These are phyloP conservation scores for Mucor saturninus DNA, from an alignment of 371 early-diverging fungal species.

Conservation along the genomic window DNA sequence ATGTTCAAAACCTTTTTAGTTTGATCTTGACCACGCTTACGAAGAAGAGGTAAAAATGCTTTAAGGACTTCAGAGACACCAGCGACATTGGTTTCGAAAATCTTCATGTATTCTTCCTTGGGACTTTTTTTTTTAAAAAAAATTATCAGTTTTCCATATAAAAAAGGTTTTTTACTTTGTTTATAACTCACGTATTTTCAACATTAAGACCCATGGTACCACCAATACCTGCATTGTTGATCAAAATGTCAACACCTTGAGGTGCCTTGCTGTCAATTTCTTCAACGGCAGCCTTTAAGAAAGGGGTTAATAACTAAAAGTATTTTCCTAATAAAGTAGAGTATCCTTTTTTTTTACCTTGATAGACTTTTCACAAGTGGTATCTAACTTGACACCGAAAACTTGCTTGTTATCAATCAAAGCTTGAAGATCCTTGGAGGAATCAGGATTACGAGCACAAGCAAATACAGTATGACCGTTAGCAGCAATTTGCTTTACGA, in stretches of 20 bases:
- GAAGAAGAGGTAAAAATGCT: slow-evolving; percentile 29
- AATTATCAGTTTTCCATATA: neutral
- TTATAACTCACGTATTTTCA: slow-evolving; percentile 1
- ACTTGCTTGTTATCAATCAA: slow-evolving; percentile 38
- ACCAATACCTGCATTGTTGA: slow-evolving; percentile 43
- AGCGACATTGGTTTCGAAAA: slow-evolving; percentile 27
- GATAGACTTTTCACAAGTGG: slow-evolving; percentile 27
- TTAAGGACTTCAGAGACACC: slow-evolving; percentile 21
- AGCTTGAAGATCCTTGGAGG: slow-evolving; percentile 19
- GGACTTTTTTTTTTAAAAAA: neutral
- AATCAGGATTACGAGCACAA: slow-evolving; percentile 39
- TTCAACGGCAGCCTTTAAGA: slow-evolving; percentile 26
- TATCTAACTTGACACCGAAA: slow-evolving; percentile 34
- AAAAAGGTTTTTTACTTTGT: neutral
- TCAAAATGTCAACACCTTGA: slow-evolving; percentile 34
- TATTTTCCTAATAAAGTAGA: no score
- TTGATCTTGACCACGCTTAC: slow-evolving; percentile 23
- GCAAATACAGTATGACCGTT: slow-evolving; percentile 42
- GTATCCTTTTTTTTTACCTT: slow-evolving; percentile 18
- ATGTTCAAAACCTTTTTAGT: slow-evolving; percentile 30
- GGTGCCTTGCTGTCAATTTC: slow-evolving; percentile 26
- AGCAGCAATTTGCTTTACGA: slow-evolving; percentile 37
- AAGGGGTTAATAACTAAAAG: no score
- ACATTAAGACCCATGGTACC: slow-evolving; percentile 6
- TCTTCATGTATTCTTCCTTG: slow-evolving; percentile 3